Base-by-base conservation (phyloP, 129 eudicot genomes). In the Erigeron canadensis region DNA sequence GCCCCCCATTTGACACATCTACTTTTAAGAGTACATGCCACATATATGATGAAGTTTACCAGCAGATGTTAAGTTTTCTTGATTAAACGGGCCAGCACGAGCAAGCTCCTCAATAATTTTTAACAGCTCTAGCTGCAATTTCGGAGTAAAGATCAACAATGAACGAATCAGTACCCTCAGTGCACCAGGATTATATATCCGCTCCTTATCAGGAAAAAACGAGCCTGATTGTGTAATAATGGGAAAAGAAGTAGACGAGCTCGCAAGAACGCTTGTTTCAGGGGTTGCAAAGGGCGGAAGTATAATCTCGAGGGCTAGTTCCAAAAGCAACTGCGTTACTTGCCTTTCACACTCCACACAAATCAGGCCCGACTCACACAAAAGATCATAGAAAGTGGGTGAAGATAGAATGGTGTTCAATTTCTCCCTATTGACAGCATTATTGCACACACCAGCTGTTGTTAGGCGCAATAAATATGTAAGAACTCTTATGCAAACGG, bases 321-420 rank as follows among this genome's bases (percentile, higher is more conserved):
- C 99, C 69, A 90, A 70, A 42, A 95, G 77, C 73, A 90, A 80
- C 64, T 95, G 99, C 80, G 86, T 82, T 21, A 95, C 89, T 84
- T 88, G 99, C 70, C 94, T 82, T 78, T 95, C 99, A 78, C 73
- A 90, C 74, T 95, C 99, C 63, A 86, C 96, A 81, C 91, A 90
- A 46, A 95, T 89, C 75, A 95, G 81, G 28, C 97, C 95, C 63
- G 94, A 86, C 61, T 95, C 99, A 1, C 84, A 88, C n/a, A 95
- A 81, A 73, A 95, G 94, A 79, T 95, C 99, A 76, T 72, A 90
- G 71, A 95, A 90, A 61, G 96, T 86, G 55, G 84, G 88, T 13
- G 99, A 95, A 58, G 89, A 83, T 65, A 95, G 73, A 62, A 95
- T 70, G 18, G 82, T 34, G 63, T 90, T 94, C 80, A 95, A 65